A percentile compares a stretch with the other conserved stretches of the same genome.
Conservation (phyloP, 768 basidiomycete species). For the Ramaria sp. region DNA sequence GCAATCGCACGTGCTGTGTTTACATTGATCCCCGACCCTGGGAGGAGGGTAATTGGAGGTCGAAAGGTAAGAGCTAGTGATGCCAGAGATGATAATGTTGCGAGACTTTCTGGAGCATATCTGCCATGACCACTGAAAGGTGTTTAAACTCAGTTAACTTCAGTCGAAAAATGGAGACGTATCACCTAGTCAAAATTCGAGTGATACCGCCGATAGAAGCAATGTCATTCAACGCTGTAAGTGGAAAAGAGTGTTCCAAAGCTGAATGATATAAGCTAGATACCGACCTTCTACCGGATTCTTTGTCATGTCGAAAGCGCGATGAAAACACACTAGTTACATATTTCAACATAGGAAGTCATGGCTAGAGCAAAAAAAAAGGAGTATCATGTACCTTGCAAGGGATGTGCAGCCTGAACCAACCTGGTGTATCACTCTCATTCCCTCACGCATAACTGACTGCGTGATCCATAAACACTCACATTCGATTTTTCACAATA, state of each 20-base stretch:
- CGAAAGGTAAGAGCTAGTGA: background rate
- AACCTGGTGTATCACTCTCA: slow-evolving; percentile 27
- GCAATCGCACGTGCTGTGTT: slow-evolving; percentile 42
- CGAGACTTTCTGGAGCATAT: slow-evolving; percentile 27
- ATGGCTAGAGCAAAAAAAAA: background rate
- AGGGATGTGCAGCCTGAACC: slow-evolving; percentile 43
- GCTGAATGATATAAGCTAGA: background rate
- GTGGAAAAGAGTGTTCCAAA: background rate
- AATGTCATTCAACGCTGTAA: slow-evolving; percentile 31
- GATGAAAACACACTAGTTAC: slow-evolving; percentile 59
- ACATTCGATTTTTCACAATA: slow-evolving; percentile 46
- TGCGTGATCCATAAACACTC: slow-evolving; percentile 13
- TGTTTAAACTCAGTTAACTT: background rate
- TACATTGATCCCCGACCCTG: slow-evolving; percentile 67
- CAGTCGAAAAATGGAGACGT: background rate
- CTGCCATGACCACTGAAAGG: slow-evolving; percentile 40
- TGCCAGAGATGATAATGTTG: slow-evolving; percentile 23
- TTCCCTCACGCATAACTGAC: background rate
- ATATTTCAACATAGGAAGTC: background rate
- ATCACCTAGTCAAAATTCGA: slow-evolving; percentile 70
- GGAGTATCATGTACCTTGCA: slow-evolving; percentile 40
- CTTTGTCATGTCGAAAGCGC: slow-evolving; percentile 67
- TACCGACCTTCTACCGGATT: slow-evolving; percentile 41
- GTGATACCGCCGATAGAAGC: slow-evolving; percentile 55
- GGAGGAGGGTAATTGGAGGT: slow-evolving; percentile 35